Evolutionary conservation across 2,329 filamentous ascomycete genomes (phyloP), one percentile per base, ranked within the genome.

Genomic region (Colletotrichum lini): DNA sequence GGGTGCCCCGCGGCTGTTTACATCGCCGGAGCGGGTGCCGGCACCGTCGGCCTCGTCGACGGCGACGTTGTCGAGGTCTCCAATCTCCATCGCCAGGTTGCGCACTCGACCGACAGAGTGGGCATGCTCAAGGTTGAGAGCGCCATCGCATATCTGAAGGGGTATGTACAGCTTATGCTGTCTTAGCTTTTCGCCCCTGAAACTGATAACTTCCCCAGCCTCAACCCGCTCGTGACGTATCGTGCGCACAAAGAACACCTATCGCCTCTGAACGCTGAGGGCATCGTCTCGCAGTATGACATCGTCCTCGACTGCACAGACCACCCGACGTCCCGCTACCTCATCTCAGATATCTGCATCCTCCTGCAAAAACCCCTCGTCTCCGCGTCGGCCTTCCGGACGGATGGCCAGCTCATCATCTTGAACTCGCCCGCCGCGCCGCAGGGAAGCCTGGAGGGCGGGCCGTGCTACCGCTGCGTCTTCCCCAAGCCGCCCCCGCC

Each of bases 1-100:
- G 96, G 96, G 13, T 98, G 94, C 79, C 96, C 96, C 13, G 95
- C 96, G 15, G 94, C 95, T 0, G 89, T 93, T n/a, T 99, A 99
- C 79, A 89, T 99, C 1, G 94, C 95, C 12, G 96, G 94, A 26
- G 93, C 96, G 1, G 96, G 96, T 0, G 88, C 98, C 1, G 95
- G 95, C 10, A 93, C 87, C 0, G 82, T 99, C 21, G 95, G 96
- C 0, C 84, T 99, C 9, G 89, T 96, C 30, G 96, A 99, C 79
- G 95, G 93, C 4, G 96, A 99, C 81, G 86, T 86, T 0, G 96
- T 99, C 40, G 96, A 98, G 79, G 84, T 88, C 18, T 98, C 95
- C 38, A 99, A 99, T 79, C 86, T 99, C 16, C 96, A 98, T 83
- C 91, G 96, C 0, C 96, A 99, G 82, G 90, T 98, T 61, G 88